Conservation (phyloP, 2,329 filamentous ascomycete genomes). For the Ophiostoma angusticollis region DNA sequence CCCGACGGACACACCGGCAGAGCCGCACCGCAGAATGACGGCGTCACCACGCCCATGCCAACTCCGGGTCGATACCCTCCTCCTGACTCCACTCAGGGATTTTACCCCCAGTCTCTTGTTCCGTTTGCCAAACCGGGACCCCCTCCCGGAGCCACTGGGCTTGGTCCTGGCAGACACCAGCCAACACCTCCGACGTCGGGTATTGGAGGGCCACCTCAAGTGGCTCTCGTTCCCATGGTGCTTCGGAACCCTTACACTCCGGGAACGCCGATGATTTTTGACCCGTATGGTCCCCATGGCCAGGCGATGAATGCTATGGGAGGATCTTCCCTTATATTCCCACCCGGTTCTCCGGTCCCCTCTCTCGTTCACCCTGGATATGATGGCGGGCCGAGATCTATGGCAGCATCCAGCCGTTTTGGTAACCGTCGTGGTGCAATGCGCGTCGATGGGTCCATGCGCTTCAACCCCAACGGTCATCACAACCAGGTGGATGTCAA, state of each 20-base stretch:
- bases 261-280: conserved; percentile 21
- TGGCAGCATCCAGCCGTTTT: conserved; percentile 22
- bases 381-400: conserved; percentile 27
- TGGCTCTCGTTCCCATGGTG: conserved; percentile 25
- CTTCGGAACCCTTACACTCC: conserved; percentile 22
- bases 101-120: neutral
- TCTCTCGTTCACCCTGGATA: conserved; percentile 16
- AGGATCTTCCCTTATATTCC: conserved; percentile 9
- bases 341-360: conserved; percentile 1
- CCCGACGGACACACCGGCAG: conserved; percentile 8
- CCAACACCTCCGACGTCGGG: conserved; percentile 10
- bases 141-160: neutral
- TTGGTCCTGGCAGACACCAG: conserved; percentile 8
- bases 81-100: conserved; percentile 1
- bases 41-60: conserved; percentile 13
- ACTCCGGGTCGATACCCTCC: conserved; percentile 12
- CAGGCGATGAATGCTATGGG: conserved; percentile 18
- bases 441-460: conserved; percentile 32
- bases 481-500: conserved; percentile 51
- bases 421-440: conserved; percentile 36
- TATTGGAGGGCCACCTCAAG: conserved; percentile 20
- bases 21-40: conserved; percentile 5
- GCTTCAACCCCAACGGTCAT: conserved; percentile 35
- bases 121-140: conserved; percentile 1
- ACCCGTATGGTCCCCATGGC: conserved; percentile 21